Evolutionary conservation across 805 yeast genomes (phyloP).

Genomic region (Ogataea pilisensis): DNA sequence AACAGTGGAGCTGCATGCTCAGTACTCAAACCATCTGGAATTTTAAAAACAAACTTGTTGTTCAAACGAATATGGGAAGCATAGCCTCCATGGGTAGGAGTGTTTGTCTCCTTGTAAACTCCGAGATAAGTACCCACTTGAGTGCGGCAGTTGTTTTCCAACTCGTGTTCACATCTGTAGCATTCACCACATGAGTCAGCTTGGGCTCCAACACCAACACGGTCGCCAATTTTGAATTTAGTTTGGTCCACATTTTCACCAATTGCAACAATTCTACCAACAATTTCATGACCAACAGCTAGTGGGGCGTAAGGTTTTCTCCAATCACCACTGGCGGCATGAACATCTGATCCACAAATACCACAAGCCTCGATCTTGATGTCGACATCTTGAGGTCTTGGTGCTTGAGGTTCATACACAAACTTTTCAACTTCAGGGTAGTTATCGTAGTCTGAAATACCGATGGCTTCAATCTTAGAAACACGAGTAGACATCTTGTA

Average conservation of each 20-base stretch:
- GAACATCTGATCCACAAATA: constrained; percentile 54
- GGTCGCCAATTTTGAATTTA: constrained; percentile 40
- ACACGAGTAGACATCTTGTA: no score
- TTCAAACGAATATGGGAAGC: constrained; percentile 43
- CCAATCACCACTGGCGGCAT: constrained; percentile 44
- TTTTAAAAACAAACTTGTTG: constrained; percentile 42
- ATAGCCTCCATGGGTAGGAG: constrained; percentile 44
- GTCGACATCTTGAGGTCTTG: constrained; percentile 32
- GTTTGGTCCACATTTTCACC: constrained; percentile 33
- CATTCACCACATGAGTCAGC: constrained; percentile 37
- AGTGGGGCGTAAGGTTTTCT: constrained; percentile 15
- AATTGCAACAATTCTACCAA: constrained; percentile 33
- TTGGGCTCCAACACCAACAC: constrained; percentile 51
- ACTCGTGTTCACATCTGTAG: constrained; percentile 33
- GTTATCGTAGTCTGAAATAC: constrained; percentile 7
- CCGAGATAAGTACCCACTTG: constrained; percentile 49
- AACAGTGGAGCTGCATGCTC: constrained; percentile 47
- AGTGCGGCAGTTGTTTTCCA: constrained; percentile 47
- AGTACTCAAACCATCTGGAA: constrained; percentile 43
- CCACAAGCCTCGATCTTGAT: constrained; percentile 40
- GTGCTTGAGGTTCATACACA: constrained; percentile 9
- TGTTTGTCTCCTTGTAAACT: constrained; percentile 43
- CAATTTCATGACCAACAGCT: constrained; percentile 45
- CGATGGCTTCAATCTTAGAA: constrained; percentile 11
- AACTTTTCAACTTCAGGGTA: constrained; percentile 10